Base-by-base conservation (phyloP, 164 flowering plant species). In the Aristolochia fimbriata region DNA sequence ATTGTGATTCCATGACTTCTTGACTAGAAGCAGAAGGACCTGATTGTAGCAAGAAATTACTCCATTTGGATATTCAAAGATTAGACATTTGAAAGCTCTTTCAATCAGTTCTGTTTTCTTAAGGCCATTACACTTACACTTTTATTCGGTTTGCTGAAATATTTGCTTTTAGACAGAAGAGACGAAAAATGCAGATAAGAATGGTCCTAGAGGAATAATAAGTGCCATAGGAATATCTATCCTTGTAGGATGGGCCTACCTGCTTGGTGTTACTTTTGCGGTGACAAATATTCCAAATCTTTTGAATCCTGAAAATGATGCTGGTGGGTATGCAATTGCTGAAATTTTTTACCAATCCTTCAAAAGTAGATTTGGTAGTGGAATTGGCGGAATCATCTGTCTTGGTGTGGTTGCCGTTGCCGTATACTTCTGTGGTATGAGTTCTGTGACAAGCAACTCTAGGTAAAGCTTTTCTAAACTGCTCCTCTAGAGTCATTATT, bases 271-370 rank as follows among this genome's bases (percentile, higher is more conserved):
- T 67, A 85, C 92, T 61, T 93, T 87, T 72, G 88, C 97, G 21
- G 91, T 85, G 20, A 90, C 85, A 10, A 55, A 88, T 64, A 84
- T 90, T 69, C 82, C 96, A 13, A 58, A 57, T 65, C 88, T 93
- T 64, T 61, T 93, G 74, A 75, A 70, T 60, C 55, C 27, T 22
- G 82, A 82, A 49, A 93, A 93, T 66, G 91, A 90, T 65, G 81
- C 97, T 64, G 95, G 89, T 61, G 99, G 97, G 59, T 87, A 90
- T 77, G 97, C 97, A 53, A 86, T 88, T 71, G 99, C 99, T 19
- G 76, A 93, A 72, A 66, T 93, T 55, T 90, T 93, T 64, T 93
- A 88, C 64, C 69, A 60, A 52, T 86, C 87, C 55, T 93, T 88
- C 76, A 86, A 86, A 68, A 76, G 70, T 68, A 77, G 99, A 77